Evolutionary conservation across 2,329 filamentous ascomycete species (phyloP).

Genomic region (Calycina marina): DNA sequence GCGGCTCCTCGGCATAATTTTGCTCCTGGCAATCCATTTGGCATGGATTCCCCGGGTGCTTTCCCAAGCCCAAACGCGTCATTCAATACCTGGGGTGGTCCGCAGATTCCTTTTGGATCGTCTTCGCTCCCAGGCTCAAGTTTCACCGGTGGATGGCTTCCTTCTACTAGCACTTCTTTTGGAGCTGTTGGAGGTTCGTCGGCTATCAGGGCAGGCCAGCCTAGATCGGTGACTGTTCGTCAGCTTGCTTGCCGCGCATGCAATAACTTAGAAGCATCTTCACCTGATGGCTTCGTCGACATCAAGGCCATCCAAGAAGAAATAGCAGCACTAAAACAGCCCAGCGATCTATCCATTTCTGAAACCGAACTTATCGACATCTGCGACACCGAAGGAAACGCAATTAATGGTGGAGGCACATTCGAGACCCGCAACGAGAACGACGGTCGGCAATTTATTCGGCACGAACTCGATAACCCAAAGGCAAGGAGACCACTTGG

Average conservation of each 20-base stretch:
- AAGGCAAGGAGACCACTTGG: conserved; percentile 30
- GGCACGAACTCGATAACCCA: conserved; percentile 39
- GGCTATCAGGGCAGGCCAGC: conserved; percentile 33
- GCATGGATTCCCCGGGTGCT: conserved; percentile 18
- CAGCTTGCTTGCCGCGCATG: conserved; percentile 67
- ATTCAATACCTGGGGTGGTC: conserved; percentile 22
- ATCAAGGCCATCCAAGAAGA: conserved; percentile 50
- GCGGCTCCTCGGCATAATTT: conserved; percentile 20
- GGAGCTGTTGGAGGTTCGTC: conserved; percentile 26
- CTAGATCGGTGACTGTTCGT: conserved; percentile 44
- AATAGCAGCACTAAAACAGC: conserved; percentile 35
- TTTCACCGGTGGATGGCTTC: conserved; percentile 15
- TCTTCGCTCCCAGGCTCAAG: conserved; percentile 20
- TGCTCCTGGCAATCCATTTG: conserved; percentile 17
- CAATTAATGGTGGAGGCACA: conserved; percentile 76
- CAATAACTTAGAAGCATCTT: conserved; percentile 39
- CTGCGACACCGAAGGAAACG: conserved; percentile 81
- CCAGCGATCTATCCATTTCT: conserved; percentile 35
- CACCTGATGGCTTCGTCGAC: conserved; percentile 52
- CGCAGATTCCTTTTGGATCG: conserved; percentile 21
- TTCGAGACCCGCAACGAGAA: conserved; percentile 40
- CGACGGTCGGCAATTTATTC: conserved; percentile 25
- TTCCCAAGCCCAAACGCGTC: conserved; percentile 18
- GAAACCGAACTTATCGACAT: conserved; percentile 59
- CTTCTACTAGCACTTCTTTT: conserved; percentile 29